Conservation (phyloP, 257 asterid species). For the Oldenlandia corymbosa region DNA sequence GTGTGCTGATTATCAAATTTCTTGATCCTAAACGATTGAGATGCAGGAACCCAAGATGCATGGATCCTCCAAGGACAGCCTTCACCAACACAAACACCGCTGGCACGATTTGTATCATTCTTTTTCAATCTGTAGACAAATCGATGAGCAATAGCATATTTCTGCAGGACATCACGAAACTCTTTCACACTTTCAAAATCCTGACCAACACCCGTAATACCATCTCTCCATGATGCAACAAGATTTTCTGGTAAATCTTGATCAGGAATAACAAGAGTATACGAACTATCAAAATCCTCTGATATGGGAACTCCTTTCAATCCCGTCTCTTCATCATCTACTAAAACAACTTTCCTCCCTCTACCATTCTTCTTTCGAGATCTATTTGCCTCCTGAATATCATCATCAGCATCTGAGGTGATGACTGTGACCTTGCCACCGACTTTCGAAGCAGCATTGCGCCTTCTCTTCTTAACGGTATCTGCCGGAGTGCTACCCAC, state of each 20-base stretch:
- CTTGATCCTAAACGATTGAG: slow-evolving; percentile 59
- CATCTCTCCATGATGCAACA: slow-evolving; percentile 68
- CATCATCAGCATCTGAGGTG: slow-evolving; percentile 42
- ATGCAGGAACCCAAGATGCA: slow-evolving; percentile 73
- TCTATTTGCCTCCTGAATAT: slow-evolving; percentile 32
- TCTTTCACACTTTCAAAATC: slow-evolving; percentile 71
- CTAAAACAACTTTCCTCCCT: slow-evolving; percentile 17
- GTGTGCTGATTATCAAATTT: slow-evolving; percentile 63
- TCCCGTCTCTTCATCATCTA: slow-evolving; percentile 27
- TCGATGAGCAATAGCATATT: slow-evolving; percentile 75
- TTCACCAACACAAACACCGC: slow-evolving; percentile 69
- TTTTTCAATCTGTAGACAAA: slow-evolving; percentile 68
- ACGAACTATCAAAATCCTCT: slow-evolving; percentile 35
- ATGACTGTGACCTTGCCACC: slow-evolving; percentile 51
- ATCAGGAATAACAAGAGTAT: slow-evolving; percentile 33
- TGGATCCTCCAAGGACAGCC: slow-evolving; percentile 87
- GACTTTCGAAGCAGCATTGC: slow-evolving; percentile 56
- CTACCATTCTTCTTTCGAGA: slow-evolving; percentile 29
- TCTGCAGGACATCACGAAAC: slow-evolving; percentile 77
- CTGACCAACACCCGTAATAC: slow-evolving; percentile 77
- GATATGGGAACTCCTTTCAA: slow-evolving; percentile 29
- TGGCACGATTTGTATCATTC: slow-evolving; percentile 68
- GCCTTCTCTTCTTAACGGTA: slow-evolving; percentile 88
- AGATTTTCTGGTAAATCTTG: slow-evolving; percentile 71
- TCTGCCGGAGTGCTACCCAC: slow-evolving; percentile 70